phyloP scores from a whole-genome alignment of 106 monocot species.

The Apostasia shenzhenica region DNA sequence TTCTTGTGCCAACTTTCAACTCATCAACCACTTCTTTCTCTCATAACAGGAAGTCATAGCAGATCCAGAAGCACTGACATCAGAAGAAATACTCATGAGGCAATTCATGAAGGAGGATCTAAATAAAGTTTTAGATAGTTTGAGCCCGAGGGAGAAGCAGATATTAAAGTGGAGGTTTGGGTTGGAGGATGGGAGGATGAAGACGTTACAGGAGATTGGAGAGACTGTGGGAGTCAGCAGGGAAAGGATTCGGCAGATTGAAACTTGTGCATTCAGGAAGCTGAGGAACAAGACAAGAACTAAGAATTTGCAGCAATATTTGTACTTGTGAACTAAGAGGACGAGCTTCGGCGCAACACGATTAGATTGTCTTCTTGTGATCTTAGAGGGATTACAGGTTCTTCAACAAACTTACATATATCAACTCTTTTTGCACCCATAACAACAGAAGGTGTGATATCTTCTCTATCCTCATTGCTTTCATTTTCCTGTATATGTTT shows the following conservation, averaged over 20 bases:
- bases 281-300: conserved; percentile 76
- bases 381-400: too few species aligned
- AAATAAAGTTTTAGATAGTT: conserved; percentile 56
- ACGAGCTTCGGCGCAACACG: too few species aligned
- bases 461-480: too few species aligned
- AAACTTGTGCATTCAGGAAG: conserved; percentile 79
- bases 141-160: conserved; percentile 71
- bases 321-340: conserved; percentile 19
- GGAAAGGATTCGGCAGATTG: conserved; percentile 90
- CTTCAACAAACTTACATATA: too few species aligned
- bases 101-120: conserved; percentile 74
- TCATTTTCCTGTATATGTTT: too few species aligned
- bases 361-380: too few species aligned
- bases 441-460: too few species aligned
- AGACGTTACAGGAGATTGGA: conserved; percentile 86
- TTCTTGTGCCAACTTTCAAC: not conserved
- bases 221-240: conserved; percentile 73
- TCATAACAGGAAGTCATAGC: conserved; percentile 65
- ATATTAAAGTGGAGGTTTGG: conserved; percentile 81
- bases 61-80: conserved; percentile 58
- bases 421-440: too few species aligned
- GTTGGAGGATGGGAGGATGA: conserved; percentile 72
- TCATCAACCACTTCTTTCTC: not conserved
- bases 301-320: conserved; percentile 54
- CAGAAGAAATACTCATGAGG: conserved; percentile 60